Evolutionary conservation across 2,329 filamentous ascomycete species (phyloP).

Genomic region (Penicillium crustosum): DNA sequence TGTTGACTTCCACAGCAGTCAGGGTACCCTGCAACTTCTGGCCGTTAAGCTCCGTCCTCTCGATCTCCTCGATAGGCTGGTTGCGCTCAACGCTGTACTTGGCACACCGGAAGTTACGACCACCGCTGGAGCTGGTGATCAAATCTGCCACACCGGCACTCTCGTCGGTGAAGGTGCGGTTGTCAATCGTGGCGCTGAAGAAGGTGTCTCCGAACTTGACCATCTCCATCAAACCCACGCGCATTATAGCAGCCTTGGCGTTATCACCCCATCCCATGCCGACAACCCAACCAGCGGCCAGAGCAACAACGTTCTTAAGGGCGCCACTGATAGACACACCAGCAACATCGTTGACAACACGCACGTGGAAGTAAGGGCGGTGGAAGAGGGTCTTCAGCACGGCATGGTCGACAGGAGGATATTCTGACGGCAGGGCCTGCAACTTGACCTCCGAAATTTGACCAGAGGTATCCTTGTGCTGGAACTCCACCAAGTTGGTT

Average conservation of each 20-base stretch:
- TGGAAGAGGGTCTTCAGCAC: constrained; percentile 87
- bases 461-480: constrained; percentile 69
- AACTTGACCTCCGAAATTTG: constrained; percentile 68
- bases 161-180: constrained; percentile 92
- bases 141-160: constrained; percentile 93
- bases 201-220: constrained; percentile 93
- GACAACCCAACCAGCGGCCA: constrained; percentile 92
- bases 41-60: constrained; percentile 85
- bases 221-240: constrained; percentile 92
- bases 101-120: constrained; percentile 91
- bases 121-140: constrained; percentile 89
- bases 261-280: constrained; percentile 98
- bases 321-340: constrained; percentile 93
- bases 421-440: constrained; percentile 73
- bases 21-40: constrained; percentile 95
- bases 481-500: constrained; percentile 52
- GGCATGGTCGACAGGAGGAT: constrained; percentile 80
- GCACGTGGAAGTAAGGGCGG: constrained; percentile 95
- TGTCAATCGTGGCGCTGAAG: constrained; percentile 77
- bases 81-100: constrained; percentile 81
- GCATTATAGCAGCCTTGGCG: constrained; percentile 97
- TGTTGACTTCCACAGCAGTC: constrained; percentile 88
- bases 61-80: constrained; percentile 79
- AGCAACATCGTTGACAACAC: constrained; percentile 90
- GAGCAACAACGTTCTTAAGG: constrained; percentile 92